Conservation (phyloP, 169 alveolate species). For the Plasmodium adleri region DNA sequence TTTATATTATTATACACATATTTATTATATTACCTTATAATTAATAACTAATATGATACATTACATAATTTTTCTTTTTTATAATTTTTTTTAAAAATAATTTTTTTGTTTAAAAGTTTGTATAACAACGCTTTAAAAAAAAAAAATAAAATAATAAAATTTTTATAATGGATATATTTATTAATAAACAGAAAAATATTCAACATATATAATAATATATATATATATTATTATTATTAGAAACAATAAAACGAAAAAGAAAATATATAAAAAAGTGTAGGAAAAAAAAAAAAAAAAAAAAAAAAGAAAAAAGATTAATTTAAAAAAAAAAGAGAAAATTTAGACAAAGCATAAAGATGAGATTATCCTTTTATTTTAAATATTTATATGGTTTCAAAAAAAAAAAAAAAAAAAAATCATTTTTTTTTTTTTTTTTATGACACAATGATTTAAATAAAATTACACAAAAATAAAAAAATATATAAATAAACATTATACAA, state of each 20-base stretch:
- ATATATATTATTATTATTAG: constrained; percentile 11
- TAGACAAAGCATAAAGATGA: no score
- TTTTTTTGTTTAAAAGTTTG: constrained; percentile 9
- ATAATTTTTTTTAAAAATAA: constrained; percentile 20
- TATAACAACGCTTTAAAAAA: not conserved
- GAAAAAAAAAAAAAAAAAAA: not conserved
- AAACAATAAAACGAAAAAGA: not conserved
- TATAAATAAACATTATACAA: no score
- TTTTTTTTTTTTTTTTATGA: no score
- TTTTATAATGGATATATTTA: not conserved
- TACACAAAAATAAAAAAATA: no score
- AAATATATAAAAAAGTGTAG: constrained; percentile 11
- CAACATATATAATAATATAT: constrained; percentile 10
- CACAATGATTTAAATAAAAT: no score
- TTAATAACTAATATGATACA: not conserved
- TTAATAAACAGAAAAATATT: constrained; percentile 27
- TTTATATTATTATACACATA: constrained; percentile 16
- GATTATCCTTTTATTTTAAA: no score
- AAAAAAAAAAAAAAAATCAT: no score
- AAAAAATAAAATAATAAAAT: not conserved
- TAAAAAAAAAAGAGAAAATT: constrained; percentile 10
- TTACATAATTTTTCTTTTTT: constrained; percentile 3
- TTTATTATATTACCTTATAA: constrained; percentile 5
- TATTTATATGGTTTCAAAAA: no score
- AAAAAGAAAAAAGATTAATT: constrained; percentile 46